Evolutionary conservation across 495 filamentous ascomycete genomes (phyloP), one percentile per base, ranked within the genome.

Genomic region (Penicillium mononematosum): DNA sequence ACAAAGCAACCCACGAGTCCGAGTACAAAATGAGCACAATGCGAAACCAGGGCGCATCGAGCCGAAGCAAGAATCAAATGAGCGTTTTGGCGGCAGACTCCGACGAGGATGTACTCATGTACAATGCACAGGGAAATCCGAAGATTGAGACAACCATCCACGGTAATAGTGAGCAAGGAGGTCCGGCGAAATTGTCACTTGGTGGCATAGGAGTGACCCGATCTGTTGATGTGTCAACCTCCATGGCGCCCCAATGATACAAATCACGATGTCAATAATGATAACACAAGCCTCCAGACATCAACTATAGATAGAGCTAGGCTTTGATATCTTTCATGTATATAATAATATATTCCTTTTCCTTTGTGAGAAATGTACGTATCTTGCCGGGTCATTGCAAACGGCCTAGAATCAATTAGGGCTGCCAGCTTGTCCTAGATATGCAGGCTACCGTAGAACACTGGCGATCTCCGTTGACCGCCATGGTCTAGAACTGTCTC

Each of bases 81-180:
- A 65, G 56, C 25, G 55, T 61, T 20, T 27, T 31, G 16, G 56
- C 60, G 25, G 47, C 24, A 5, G 61, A 53, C 16, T 65, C 60
- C 0, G 68, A 71, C 14, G 59, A 71, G 34, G 63, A 69, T 45
- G 52, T 67, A 16, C 61, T 71, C 3, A 60, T 71, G 48, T 60
- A 52, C 16, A 56, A 70, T 53, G 61, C 58, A 16, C 63, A 70
- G 55, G 55, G 60, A 9, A 57, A 62, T 25, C 61, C 66, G 14
- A 62, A 55, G 54, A 49, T 70, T 38, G 62, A 69, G 45, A 69
- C 66, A 4, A 53, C 58, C 4, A 52, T 71, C 5, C 54, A 52
- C 4, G 58, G 61, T 1, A 58, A 63, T 24, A 57, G 45, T 11
- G 53, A 38, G 42, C 44, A 43, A 11, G 41, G n/a, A 5, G 17